phyloP scores from a whole-genome alignment of 768 basidiomycete species.

The Fomitopsis serialis region DNA sequence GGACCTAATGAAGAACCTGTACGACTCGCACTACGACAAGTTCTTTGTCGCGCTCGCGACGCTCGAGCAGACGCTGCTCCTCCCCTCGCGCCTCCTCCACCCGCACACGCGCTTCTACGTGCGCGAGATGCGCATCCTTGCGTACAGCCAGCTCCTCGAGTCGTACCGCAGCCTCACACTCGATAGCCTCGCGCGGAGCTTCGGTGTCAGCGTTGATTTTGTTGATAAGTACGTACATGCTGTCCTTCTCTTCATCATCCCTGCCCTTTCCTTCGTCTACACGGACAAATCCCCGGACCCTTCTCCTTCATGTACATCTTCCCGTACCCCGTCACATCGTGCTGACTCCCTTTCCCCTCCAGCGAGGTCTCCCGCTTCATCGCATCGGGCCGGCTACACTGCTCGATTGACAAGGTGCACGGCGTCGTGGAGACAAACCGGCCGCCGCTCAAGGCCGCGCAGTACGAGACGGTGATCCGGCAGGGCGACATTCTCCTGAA shows the following conservation, averaged over 20 bases:
- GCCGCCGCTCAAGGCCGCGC: conserved; percentile 68
- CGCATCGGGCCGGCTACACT: conserved; percentile 76
- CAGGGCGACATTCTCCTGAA: conserved; percentile 89
- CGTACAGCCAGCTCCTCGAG: conserved; percentile 89
- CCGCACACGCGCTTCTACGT: conserved; percentile 88
- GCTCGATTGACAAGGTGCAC: conserved; percentile 91
- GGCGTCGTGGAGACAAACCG: conserved; percentile 91
- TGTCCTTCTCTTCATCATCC: conserved; percentile 1
- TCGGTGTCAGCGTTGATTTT: conserved; percentile 85
- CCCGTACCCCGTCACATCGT: background rate
- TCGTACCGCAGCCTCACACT: conserved; percentile 86
- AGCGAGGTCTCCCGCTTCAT: conserved; percentile 94
- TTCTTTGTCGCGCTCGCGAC: conserved; percentile 90
- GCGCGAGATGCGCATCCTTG: conserved; percentile 93
- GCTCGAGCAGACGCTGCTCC: conserved; percentile 81
- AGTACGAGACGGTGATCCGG: conserved; percentile 90
- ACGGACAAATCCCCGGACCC: background rate
- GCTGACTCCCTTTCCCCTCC: background rate
- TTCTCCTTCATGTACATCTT: background rate
- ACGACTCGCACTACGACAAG: conserved; percentile 91
- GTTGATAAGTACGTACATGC: conserved; percentile 68
- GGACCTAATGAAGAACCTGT: conserved; percentile 80
- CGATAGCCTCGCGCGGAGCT: conserved; percentile 78
- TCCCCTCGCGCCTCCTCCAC: conserved; percentile 82
- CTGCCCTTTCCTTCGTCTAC: background rate